A percentile compares a stretch with the other conserved stretches of the same genome.
phyloP scores from a whole-genome alignment of 2,329 filamentous ascomycete genomes.

The Colletotrichum magnum region DNA sequence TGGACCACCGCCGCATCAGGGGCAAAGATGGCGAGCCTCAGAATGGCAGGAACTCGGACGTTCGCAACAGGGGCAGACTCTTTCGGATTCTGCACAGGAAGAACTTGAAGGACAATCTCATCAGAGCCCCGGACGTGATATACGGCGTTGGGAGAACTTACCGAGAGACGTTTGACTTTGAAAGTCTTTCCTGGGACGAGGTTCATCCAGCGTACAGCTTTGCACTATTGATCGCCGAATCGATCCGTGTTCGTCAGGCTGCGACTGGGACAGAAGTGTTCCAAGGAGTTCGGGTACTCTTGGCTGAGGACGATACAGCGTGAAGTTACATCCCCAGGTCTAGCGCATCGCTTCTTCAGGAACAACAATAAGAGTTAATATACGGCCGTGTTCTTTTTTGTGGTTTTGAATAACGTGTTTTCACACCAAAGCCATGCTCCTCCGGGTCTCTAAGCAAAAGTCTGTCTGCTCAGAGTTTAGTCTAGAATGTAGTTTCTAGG shows the following conservation, averaged over 20 bases:
- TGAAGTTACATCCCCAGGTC: background rate
- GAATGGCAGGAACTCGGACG: conserved; percentile 30
- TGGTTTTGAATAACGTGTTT: no score
- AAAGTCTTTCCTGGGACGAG: conserved; percentile 47
- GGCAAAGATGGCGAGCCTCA: conserved; percentile 32
- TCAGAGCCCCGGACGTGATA: conserved; percentile 46
- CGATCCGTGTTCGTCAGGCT: conserved; percentile 48
- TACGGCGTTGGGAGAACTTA: conserved; percentile 48
- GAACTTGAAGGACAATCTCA: conserved; percentile 39
- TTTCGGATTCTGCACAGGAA: conserved; percentile 42
- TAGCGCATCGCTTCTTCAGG: no score
- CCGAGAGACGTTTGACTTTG: conserved; percentile 49
- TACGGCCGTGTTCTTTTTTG: no score
- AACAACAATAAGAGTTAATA: no score
- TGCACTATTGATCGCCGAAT: conserved; percentile 45
- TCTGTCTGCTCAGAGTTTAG: no score
- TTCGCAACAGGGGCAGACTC: conserved; percentile 43
- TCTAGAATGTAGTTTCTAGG: no score
- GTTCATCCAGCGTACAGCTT: conserved; percentile 49
- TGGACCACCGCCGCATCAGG: conserved; percentile 44
- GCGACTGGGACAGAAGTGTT: conserved; percentile 39
- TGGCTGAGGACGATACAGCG: conserved; percentile 42
- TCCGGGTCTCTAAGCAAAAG: no score
- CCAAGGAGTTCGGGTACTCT: conserved; percentile 45
- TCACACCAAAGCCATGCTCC: no score